Base-by-base conservation (phyloP, 306 rosid genomes). In the Echinosophora koreensis region DNA sequence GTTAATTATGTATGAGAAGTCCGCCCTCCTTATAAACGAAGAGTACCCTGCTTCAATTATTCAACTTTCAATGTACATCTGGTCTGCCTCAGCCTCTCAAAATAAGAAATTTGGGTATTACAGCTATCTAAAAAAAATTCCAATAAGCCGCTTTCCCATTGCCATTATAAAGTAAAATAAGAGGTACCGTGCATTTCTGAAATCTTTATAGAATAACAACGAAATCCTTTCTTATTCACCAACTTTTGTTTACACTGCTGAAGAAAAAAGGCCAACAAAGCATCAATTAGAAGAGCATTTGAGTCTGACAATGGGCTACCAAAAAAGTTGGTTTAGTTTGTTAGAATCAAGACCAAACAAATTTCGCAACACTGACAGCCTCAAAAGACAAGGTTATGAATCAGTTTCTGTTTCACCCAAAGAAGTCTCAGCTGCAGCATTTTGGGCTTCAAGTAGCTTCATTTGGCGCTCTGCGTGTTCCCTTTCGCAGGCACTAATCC, bases 391-490 rank as follows among this genome's bases (percentile, higher is more conserved):
- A 54, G 35, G 56, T 41, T 76, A 88, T 68, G 97, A 88, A 70
- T 89, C 81, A 9, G 76, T 56, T 60, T 76, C 8, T 27, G 83
- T 77, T 71, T 85, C 84, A 13, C 73, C 52, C 37, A 73, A 77
- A 11, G 80, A 83, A 60, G 83, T 70, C 52, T 86, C 84, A 14
- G 81, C 47, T 59, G 87, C 83, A 72, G 90, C 65, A 71, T 44
- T 86, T 79, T 89, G 97, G 8, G 81, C 93, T 83, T 92, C 97
- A 73, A 87, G 83, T 14, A 92, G 86, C 91, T 90, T 78, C 86
- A 83, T 87, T 80, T 95, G 97, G 85, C 91, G 89, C 80, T 95
- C 97, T 0, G 97, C 97, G 9, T 92, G 97, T 80, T 92, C 98
- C 82, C 97, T 87, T 85, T 95, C 97, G 14, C 97, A 92, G 5